phyloP scores from a whole-genome alignment of 768 basidiomycete genomes.

The Boletus barrowsii region DNA sequence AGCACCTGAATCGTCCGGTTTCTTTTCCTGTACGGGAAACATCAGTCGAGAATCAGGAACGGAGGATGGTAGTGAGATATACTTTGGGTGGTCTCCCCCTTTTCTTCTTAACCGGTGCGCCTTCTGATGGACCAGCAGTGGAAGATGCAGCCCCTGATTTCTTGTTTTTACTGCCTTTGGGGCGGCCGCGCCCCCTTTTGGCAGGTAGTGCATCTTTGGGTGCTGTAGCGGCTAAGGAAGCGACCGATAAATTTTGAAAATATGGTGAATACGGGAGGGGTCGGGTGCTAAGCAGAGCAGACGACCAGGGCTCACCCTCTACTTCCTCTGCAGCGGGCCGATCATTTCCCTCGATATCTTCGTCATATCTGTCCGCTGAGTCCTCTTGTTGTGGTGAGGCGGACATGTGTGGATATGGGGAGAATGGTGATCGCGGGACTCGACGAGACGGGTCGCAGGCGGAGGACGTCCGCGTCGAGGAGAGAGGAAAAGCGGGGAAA shows the following conservation, averaged over 20 bases:
- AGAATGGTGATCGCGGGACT: constrained; percentile 24
- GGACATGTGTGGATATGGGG: constrained; percentile 48
- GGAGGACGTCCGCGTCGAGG: constrained; percentile 36
- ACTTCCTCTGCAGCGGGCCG: constrained; percentile 34
- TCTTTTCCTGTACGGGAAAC: constrained; percentile 29
- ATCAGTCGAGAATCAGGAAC: constrained; percentile 25
- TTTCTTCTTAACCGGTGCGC: constrained; percentile 38
- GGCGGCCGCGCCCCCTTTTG: constrained; percentile 85
- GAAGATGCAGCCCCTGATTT: constrained; percentile 38
- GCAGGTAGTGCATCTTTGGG: constrained; percentile 35
- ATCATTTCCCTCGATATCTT: constrained; percentile 57
- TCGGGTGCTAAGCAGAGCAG: constrained; percentile 11
- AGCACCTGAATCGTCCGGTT: constrained; percentile 44
- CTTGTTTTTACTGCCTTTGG: constrained; percentile 85
- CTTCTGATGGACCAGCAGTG: constrained; percentile 28
- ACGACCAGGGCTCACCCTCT: constrained; percentile 27
- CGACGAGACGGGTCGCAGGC: constrained; percentile 17
- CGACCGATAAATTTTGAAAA: constrained; percentile 20
- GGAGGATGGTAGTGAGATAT: constrained; percentile 8
- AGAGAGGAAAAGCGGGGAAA: constrained; percentile 60
- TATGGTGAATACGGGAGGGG: constrained; percentile 13
- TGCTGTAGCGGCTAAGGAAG: constrained; percentile 38
- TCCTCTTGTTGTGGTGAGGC: constrained; percentile 58
- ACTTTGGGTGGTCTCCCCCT: constrained; percentile 55
- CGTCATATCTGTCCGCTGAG: constrained; percentile 50